Evolutionary conservation across 331 rosid genomes (phyloP).

Genomic region (Quercus lobata): DNA sequence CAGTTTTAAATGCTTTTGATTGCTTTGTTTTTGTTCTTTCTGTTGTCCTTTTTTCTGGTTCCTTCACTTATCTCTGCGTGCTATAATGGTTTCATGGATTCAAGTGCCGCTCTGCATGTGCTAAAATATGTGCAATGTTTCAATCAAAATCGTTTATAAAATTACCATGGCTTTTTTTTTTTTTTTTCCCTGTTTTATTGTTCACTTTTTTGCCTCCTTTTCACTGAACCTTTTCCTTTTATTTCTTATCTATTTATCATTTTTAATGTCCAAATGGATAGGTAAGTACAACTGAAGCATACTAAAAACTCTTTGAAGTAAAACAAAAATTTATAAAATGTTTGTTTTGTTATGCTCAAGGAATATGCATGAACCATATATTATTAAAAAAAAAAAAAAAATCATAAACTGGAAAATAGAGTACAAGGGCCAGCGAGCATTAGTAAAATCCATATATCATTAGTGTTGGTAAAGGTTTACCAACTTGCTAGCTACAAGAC

Average conservation of each 20-base stretch:
- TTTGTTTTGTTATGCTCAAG: too few species aligned
- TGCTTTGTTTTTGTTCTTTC: not conserved
- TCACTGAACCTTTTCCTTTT: too few species aligned
- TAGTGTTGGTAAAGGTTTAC: not conserved
- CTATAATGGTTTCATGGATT: not conserved
- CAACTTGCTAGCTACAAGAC: not conserved
- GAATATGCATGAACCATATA: too few species aligned
- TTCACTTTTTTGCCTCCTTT: not conserved
- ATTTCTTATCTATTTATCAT: not conserved
- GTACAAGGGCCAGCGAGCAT: not conserved
- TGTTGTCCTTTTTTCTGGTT: not conserved
- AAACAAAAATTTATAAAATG: too few species aligned
- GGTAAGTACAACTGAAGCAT: not conserved
- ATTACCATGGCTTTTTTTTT: not conserved
- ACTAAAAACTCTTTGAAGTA: too few species aligned
- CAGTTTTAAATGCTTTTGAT: not conserved
- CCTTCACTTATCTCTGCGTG: not conserved
- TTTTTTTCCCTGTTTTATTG: not conserved
- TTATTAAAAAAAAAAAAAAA: too few species aligned
- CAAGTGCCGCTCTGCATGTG: not conserved
- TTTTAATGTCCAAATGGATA: not conserved
- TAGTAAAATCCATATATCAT: not conserved
- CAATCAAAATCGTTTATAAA: not conserved
- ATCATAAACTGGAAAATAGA: not conserved
- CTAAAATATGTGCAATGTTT: not conserved